Evolutionary conservation across 148 eudicot genomes (phyloP).

Genomic region (Camellia japonica): DNA sequence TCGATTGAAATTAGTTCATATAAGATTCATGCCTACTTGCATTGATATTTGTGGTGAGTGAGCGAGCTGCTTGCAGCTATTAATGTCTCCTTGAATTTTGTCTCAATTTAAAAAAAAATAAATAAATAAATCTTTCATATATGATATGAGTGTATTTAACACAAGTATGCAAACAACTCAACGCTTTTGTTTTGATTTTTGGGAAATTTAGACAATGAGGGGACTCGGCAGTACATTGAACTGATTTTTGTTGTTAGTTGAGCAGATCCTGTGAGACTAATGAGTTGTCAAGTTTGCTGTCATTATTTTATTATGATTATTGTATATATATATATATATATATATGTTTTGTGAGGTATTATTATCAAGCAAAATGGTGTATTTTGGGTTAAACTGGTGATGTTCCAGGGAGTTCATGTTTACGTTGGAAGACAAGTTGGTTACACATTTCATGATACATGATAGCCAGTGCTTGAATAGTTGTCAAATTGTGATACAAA

Average conservation of each 20-base stretch:
- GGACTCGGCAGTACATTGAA: background rate
- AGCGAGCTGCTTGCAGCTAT: constrained; percentile 30
- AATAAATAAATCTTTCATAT: background rate
- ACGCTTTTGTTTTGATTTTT: background rate
- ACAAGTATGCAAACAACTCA: background rate
- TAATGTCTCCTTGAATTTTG: constrained; percentile 29
- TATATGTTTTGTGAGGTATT: background rate
- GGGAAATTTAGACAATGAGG: background rate
- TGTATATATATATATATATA: too few relatives aligned
- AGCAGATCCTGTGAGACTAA: background rate
- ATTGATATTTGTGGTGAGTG: constrained; percentile 40
- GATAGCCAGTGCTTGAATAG: background rate
- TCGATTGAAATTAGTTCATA: constrained; percentile 25
- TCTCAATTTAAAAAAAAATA: background rate
- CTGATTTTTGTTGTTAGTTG: background rate
- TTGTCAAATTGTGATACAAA: too few relatives aligned
- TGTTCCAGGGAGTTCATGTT: background rate
- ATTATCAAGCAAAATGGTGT: background rate
- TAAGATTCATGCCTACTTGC: constrained; percentile 37
- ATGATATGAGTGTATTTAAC: background rate
- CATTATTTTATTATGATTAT: background rate
- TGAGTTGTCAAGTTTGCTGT: background rate
- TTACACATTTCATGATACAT: background rate
- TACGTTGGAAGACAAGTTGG: background rate
- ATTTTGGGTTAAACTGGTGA: background rate